Evolutionary conservation across 2,329 filamentous ascomycete genomes (phyloP).

Genomic region (Cucurbitaria berberidis): DNA sequence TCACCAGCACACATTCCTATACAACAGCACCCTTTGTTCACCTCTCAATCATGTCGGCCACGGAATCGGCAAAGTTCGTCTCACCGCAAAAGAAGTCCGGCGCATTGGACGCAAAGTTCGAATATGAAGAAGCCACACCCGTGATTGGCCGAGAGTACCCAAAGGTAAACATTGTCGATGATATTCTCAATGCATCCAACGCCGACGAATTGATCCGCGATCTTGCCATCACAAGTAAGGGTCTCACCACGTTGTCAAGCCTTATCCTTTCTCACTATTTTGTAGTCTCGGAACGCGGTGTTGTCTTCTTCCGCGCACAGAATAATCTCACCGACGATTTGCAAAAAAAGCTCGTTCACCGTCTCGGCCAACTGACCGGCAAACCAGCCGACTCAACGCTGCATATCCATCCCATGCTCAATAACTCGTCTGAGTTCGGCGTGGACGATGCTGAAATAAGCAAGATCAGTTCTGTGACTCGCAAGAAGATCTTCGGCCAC

Average conservation of each 20-base stretch:
- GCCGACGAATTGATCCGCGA: conserved; percentile 69
- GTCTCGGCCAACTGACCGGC: conserved; percentile 60
- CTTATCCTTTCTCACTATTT: neutral
- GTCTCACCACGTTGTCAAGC: neutral
- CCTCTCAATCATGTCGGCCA: neutral
- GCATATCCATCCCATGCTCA: conserved; percentile 64
- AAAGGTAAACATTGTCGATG: conserved; percentile 61
- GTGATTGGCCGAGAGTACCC: conserved; percentile 68
- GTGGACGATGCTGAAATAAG: conserved; percentile 44
- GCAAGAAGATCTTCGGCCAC: conserved; percentile 35
- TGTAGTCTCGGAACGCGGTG: conserved; percentile 55
- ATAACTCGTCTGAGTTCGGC: conserved; percentile 35
- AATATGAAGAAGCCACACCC: conserved; percentile 61
- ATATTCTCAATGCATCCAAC: conserved; percentile 68
- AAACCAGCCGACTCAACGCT: conserved; percentile 56
- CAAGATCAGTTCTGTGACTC: conserved; percentile 41
- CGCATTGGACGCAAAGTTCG: conserved; percentile 17
- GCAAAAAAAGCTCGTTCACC: conserved; percentile 60
- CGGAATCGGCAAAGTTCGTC: conserved; percentile 2
- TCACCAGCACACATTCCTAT: too few relatives aligned
- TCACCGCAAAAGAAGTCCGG: conserved; percentile 17
- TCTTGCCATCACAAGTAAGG: conserved; percentile 56
- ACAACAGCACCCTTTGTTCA: neutral
- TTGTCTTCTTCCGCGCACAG: conserved; percentile 62
- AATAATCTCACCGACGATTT: conserved; percentile 56